Conservation (phyloP, 306 rosid species). For the Hippophae gyantsensis region DNA sequence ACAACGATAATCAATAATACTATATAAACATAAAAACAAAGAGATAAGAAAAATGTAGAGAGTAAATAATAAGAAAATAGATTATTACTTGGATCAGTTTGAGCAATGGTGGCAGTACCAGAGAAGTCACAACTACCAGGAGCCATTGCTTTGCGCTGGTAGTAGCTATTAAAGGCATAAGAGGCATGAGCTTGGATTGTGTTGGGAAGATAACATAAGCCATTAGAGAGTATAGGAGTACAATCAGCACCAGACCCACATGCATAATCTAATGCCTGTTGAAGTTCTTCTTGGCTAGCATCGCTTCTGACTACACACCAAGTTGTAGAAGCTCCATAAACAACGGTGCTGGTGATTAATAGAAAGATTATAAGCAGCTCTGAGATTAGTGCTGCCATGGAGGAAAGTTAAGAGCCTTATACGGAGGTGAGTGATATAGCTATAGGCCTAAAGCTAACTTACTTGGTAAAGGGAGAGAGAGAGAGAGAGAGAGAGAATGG, state of each 20-base stretch:
- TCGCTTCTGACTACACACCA: constrained; percentile 91
- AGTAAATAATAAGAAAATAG: neutral
- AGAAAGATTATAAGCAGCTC: neutral
- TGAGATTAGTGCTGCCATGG: constrained; percentile 38
- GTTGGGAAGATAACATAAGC: constrained; percentile 77
- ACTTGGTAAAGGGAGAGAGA: constrained; percentile 50
- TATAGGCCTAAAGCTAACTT: constrained; percentile 10
- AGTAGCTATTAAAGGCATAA: constrained; percentile 79
- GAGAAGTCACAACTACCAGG: constrained; percentile 77
- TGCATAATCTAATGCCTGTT: constrained; percentile 72
- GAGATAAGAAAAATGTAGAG: neutral
- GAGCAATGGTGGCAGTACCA: constrained; percentile 72
- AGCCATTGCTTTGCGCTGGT: constrained; percentile 43
- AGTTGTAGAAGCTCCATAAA: constrained; percentile 20
- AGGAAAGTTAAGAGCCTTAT: constrained; percentile 15
- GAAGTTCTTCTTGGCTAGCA: constrained; percentile 38
- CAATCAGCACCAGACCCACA: constrained; percentile 76
- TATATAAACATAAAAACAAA: neutral
- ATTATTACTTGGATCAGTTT: constrained; percentile 62
- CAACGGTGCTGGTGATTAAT: neutral
- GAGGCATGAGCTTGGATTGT: constrained; percentile 92
- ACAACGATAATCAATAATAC: neutral
- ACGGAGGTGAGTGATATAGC: constrained; percentile 12
- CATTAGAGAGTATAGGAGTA: constrained; percentile 40
- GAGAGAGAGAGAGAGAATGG: constrained; percentile 21